Evolutionary conservation across 139 green algal species (phyloP), one percentile per base, ranked within the genome.

Genomic region (Ulvella scutata): DNA sequence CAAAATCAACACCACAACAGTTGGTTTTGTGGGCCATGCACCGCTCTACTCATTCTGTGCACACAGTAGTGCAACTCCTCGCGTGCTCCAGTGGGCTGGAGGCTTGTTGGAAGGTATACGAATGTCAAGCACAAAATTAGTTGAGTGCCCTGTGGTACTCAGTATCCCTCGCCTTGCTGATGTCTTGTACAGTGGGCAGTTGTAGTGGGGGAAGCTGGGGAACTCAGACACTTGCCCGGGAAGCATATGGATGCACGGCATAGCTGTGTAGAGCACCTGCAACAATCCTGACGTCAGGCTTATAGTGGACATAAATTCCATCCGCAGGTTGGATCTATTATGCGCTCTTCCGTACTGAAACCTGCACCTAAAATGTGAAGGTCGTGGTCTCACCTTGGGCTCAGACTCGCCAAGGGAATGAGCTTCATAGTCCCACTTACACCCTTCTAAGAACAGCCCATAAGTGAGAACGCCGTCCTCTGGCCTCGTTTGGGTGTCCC

Each of bases 381-480:
- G 29, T n/a, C 29, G 20, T 13, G 20, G 38, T 28, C 59, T 36
- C 61, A 88, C 88, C 85, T 91, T 93, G 37, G 88, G 87, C 43
- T 86, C 79, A 4, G 76, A 85, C 78, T 93, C 88, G 13, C 61
- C 82, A 59, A 93, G 80, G 43, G 81, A 74, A 72, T 90, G 85
- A 20, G 26, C 72, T 7, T 79, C 77, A 38, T 43, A 26, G 77
- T 88, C 78, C 88, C 88, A 93, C 0, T 77, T 62, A 37, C 79
- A 85, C 43, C 88, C 90, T 74, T 96, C 90, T 61, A 96, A 44
- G 78, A 90, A 96, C 23, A 94, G 81, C 2, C 90, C 90, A 17
- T 75, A 43, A 78, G 80, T 85, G 79, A 91, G 90, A 34, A 90
- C 84, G 23, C 90, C 90, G 76, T 94, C 88, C 39, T 81, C 78